Evolutionary conservation across 2,329 filamentous ascomycete species (phyloP).

Genomic region (Penicillium crustosum): DNA sequence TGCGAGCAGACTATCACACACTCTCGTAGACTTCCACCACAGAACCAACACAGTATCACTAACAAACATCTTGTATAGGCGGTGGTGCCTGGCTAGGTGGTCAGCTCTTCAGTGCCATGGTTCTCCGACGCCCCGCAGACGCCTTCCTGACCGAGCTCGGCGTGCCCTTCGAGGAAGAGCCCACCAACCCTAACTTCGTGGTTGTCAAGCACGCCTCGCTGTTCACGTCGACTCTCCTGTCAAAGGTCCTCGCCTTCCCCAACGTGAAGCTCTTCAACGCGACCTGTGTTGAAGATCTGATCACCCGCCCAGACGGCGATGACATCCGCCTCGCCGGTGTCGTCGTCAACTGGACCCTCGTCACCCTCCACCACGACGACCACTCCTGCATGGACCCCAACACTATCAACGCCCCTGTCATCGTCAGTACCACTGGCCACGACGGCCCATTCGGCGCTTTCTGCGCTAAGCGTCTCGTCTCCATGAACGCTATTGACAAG

Average conservation of each 20-base stretch:
- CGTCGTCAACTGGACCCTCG: slow-evolving; percentile 94
- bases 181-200: slow-evolving; percentile 80
- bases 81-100: slow-evolving; percentile 91
- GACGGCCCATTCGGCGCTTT: slow-evolving; percentile 91
- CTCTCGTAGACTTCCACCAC: not conserved
- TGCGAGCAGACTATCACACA: not conserved
- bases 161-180: slow-evolving; percentile 84
- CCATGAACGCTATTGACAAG: slow-evolving; percentile 79
- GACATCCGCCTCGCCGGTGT: slow-evolving; percentile 77
- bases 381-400: slow-evolving; percentile 97
- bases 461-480: slow-evolving; percentile 84
- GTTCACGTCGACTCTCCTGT: slow-evolving; percentile 84
- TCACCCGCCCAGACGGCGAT: slow-evolving; percentile 67
- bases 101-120: slow-evolving; percentile 92
- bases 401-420: slow-evolving; percentile 87
- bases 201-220: slow-evolving; percentile 92
- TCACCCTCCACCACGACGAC: slow-evolving; percentile 82
- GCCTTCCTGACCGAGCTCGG: slow-evolving; percentile 78
- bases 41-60: not conserved
- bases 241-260: slow-evolving; percentile 77
- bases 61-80: slow-evolving; percentile 45
- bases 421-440: slow-evolving; percentile 89
- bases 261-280: slow-evolving; percentile 98
- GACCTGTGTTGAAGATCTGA: slow-evolving; percentile 86
- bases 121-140: slow-evolving; percentile 90